Conservation (phyloP, 345 rosid species). For the Brassica juncea region DNA sequence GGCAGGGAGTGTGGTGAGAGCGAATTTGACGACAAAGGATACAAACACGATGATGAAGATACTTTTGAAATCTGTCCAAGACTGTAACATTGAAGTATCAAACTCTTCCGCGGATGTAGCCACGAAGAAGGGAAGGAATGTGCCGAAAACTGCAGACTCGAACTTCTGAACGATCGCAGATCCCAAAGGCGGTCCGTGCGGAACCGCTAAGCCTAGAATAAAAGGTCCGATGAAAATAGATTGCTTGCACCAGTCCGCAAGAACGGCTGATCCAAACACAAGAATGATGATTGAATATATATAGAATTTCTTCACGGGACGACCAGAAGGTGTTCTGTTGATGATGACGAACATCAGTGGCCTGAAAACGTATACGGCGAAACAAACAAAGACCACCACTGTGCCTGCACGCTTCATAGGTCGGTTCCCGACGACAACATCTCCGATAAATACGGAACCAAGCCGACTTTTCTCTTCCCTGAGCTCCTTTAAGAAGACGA, state of each 20-base stretch:
- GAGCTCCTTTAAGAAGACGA: conserved; percentile 29
- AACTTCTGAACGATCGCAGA: conserved; percentile 45
- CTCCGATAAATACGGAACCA: conserved; percentile 34
- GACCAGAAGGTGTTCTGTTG: conserved; percentile 43
- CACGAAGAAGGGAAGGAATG: conserved; percentile 37
- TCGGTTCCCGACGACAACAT: conserved; percentile 29
- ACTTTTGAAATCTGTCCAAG: conserved; percentile 11
- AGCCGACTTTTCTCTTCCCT: conserved; percentile 29
- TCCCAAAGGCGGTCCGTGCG: conserved; percentile 53
- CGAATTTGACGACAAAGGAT: conserved; percentile 37
- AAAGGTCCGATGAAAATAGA: conserved; percentile 44
- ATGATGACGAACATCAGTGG: conserved; percentile 39
- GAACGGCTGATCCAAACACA: conserved; percentile 29
- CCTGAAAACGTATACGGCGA: conserved; percentile 29
- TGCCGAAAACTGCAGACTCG: conserved; percentile 38
- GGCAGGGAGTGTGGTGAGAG: conserved; percentile 37
- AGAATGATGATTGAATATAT: conserved; percentile 35
- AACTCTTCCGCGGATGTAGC: conserved; percentile 24
- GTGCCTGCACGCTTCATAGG: conserved; percentile 28
- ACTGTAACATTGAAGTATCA: background rate
- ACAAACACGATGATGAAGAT: background rate
- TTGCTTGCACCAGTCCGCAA: conserved; percentile 25
- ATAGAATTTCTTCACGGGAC: conserved; percentile 34
- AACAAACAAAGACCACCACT: conserved; percentile 16
- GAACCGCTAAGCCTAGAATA: conserved; percentile 46